These are phyloP conservation scores for Colletotrichum limetticola DNA, from an alignment of 2,329 filamentous ascomycete genomes.

Conservation along the genomic window DNA sequence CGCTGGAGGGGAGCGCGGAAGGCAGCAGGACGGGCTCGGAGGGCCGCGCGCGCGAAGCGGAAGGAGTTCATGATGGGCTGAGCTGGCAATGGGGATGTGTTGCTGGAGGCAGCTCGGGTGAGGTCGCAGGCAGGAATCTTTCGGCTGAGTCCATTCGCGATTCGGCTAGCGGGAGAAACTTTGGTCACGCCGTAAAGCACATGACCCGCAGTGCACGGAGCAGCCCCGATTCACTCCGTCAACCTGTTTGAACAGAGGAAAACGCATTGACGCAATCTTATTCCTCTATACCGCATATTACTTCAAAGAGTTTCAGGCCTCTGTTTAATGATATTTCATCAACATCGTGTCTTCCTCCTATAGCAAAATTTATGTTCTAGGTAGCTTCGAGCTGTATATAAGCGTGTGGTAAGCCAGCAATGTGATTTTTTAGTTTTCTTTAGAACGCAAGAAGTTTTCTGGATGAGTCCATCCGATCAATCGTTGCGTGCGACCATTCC, in stretches of 20 bases:
- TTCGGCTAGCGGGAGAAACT: conserved; percentile 51
- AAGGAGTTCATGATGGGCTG: conserved; percentile 87
- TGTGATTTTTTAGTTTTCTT: too few relatives aligned
- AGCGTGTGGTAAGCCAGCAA: not conserved
- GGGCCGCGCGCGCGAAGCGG: conserved; percentile 89
- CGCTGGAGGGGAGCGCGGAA: conserved; percentile 82
- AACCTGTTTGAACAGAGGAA: not conserved
- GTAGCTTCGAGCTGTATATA: not conserved
- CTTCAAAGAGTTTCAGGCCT: not conserved
- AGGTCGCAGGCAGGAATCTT: conserved; percentile 60
- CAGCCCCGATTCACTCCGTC: not conserved
- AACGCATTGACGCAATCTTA: not conserved
- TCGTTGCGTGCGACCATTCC: too few relatives aligned
- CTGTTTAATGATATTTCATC: not conserved
- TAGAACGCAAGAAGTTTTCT: not conserved
- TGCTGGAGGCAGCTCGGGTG: conserved; percentile 54
- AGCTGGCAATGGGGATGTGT: conserved; percentile 61
- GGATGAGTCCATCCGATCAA: too few relatives aligned
- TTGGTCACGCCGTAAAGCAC: conserved; percentile 45
- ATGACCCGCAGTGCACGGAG: conserved; percentile 38
- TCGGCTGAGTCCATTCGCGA: conserved; percentile 52
- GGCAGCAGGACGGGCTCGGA: conserved; percentile 83
- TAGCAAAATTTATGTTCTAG: not conserved
- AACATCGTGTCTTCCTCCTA: not conserved
- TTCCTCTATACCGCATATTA: not conserved